phyloP scores from a whole-genome alignment of 2,329 filamentous ascomycete genomes.

The Biscogniauxia mediterranea region DNA sequence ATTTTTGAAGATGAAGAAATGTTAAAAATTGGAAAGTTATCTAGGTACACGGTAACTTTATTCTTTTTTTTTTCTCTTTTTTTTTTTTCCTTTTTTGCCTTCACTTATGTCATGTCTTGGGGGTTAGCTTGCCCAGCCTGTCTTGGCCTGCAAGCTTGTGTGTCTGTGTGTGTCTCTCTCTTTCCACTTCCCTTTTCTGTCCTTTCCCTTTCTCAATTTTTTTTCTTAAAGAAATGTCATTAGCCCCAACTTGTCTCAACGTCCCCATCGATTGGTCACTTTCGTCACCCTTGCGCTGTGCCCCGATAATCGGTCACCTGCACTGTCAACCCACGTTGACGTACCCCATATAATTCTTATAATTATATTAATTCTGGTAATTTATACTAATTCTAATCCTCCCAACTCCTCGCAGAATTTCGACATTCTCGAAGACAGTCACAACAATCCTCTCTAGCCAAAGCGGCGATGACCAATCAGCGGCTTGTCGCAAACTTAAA shows the following conservation, averaged over 20 bases:
- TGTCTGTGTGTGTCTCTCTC: no score
- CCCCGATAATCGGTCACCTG: background rate
- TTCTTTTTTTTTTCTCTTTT: no score
- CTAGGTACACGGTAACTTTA: no score
- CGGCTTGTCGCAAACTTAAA: conserved; percentile 21
- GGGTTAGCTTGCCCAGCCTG: no score
- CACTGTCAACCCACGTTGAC: background rate
- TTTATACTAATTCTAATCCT: conserved; percentile 17
- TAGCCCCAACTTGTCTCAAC: background rate
- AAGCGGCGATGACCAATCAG: conserved; percentile 35
- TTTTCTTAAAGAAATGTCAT: background rate
- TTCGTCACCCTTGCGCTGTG: background rate
- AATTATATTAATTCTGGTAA: conserved; percentile 12
- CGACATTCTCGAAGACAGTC: conserved; percentile 28
- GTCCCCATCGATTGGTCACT: background rate
- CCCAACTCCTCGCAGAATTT: conserved; percentile 22
- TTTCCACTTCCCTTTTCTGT: background rate
- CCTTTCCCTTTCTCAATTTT: background rate
- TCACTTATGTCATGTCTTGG: no score
- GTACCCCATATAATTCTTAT: conserved; percentile 10
- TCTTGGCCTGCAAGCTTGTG: no score
- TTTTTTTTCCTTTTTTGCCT: no score
- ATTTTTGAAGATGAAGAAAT: no score
- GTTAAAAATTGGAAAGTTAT: no score
- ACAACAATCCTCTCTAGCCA: conserved; percentile 30